Base-by-base conservation (phyloP, 2,329 filamentous ascomycete species). In the Aspergillus japonicus region DNA sequence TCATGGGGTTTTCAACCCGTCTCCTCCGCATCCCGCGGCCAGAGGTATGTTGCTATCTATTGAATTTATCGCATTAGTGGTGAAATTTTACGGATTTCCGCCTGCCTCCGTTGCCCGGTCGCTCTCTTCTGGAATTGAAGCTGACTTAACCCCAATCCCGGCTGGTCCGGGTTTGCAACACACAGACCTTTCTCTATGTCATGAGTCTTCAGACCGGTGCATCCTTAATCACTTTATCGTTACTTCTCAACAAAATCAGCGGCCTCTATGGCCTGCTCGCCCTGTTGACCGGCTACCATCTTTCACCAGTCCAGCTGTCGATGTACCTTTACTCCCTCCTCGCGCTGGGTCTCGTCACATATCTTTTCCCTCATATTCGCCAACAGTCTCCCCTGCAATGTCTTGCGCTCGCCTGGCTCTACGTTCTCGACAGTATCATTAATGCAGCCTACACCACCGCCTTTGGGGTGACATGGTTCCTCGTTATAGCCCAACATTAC, bases 181-280 rank as follows among this genome's bases (percentile, higher is more conserved):
- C 48, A 54, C 73, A 96, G 92, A 89, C 87, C 50, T 94, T 96
- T 75, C 85, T 96, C 66, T 91, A 91, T 73, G 81, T 92, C 71
- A 89, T 96, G 81, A 91, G 90, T 72, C 87, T 97, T 57, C 90
- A 91, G 69, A 94, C 91, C 35, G 93, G 91, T 66, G 89, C 91
- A 50, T 91, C 95, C 68, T 84, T 97, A 70, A 92, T 96, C 69
- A 88, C 90, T 4, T 83, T 95, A 62, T 87, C 90, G 11, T 85
- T 96, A 64, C 83, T 96, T 57, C 88, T 97, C 79, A 97, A 97
- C 83, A 96, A 96, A 77, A 86, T 93, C 66, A 94, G 91, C 53
- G 93, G 92, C 59, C 82, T 96, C 67, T 97, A 96, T 77, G 93
- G 93, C 65, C 83, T 97, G 48, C 88, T 97, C 67, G 92, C 93